Conservation (phyloP, 2,329 filamentous ascomycete species). For the Fragosphaeria purpurea region DNA sequence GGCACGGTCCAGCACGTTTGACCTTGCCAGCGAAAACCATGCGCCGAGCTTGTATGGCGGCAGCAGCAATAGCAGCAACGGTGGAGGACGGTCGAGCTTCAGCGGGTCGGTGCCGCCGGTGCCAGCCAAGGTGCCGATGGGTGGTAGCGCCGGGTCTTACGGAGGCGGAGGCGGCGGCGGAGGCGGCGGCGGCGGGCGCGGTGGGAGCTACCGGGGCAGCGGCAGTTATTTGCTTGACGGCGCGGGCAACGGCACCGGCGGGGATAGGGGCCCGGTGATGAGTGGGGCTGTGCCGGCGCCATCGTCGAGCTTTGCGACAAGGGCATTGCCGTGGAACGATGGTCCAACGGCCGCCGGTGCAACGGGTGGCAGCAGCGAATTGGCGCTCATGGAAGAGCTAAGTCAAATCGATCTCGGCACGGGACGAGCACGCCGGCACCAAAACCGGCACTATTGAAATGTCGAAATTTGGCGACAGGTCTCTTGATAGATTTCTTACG, state of each 20-base stretch:
- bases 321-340: constrained; percentile 8
- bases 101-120: constrained; percentile 42
- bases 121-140: constrained; percentile 59
- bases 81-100: constrained; percentile 14
- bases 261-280: constrained; percentile 18
- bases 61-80: constrained; percentile 11
- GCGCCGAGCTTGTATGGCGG: constrained; percentile 22
- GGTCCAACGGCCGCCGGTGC: constrained; percentile 16
- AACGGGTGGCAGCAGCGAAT: constrained; percentile 34
- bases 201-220: constrained; percentile 1
- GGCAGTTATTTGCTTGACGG: constrained; percentile 2
- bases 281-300: constrained; percentile 19
- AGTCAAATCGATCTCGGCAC: constrained; percentile 56
- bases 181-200: neutral
- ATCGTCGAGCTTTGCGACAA: neutral
- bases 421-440: constrained; percentile 43
- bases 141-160: constrained; percentile 6
- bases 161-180: neutral
- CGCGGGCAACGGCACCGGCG: neutral
- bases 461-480: too few species aligned
- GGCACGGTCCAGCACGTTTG: constrained; percentile 40
- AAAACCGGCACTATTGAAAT: constrained; percentile 7
- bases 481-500: neutral
- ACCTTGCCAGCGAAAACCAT: constrained; percentile 44
- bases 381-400: constrained; percentile 62